phyloP scores from a whole-genome alignment of 192 early-diverging fungal species.

The Oehlia diaphana region DNA sequence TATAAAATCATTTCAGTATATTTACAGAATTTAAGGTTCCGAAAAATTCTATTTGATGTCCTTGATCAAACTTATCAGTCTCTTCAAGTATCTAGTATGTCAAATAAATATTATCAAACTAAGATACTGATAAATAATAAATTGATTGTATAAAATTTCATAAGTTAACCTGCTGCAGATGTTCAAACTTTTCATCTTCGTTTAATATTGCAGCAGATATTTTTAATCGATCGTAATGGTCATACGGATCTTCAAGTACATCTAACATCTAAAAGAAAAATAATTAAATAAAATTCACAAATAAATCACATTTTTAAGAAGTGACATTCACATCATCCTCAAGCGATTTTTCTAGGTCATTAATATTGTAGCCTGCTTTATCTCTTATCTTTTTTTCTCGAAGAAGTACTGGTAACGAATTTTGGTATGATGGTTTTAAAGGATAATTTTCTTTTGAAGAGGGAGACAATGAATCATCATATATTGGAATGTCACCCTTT shows the following conservation, averaged over 20 bases:
- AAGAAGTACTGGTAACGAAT: slow-evolving; percentile 16
- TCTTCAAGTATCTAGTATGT: slow-evolving; percentile 11
- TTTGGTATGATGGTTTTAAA: background rate
- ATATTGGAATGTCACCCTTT: background rate
- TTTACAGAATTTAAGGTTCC: background rate
- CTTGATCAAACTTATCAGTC: background rate
- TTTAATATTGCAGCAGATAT: slow-evolving; percentile 6
- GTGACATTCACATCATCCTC: background rate
- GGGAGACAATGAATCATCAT: background rate
- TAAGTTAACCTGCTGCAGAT: slow-evolving; percentile 1
- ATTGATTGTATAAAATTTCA: background rate
- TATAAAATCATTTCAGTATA: background rate
- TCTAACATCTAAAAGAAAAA: slow-evolving; percentile 7
- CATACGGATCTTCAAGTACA: slow-evolving; percentile 3
- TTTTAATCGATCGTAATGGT: slow-evolving; percentile 4
- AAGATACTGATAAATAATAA: background rate
- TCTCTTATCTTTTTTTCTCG: slow-evolving; percentile 19
- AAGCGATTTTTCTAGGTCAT: background rate
- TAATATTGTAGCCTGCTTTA: slow-evolving; percentile 21
- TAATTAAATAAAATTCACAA: background rate
- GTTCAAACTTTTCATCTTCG: slow-evolving; percentile 11
- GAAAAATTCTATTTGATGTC: slow-evolving; percentile 15
- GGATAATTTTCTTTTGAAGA: background rate
- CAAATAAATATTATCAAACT: background rate
- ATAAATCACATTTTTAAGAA: background rate